Evolutionary conservation across 371 early-diverging fungal genomes (phyloP).

Genomic region (Apophysomyces elegans): DNA sequence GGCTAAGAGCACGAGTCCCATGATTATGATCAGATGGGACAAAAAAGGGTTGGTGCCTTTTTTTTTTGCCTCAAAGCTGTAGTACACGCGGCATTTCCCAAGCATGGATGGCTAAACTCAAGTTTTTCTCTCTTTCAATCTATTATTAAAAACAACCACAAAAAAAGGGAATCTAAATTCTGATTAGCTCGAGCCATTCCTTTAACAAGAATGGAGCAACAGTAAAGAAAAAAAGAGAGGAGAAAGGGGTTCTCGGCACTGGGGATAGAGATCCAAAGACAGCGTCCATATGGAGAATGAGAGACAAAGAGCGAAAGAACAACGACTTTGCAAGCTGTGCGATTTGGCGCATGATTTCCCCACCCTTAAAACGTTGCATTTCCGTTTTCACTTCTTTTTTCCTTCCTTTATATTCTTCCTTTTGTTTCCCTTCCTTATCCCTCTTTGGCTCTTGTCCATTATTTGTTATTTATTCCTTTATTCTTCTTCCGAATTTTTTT

Average conservation of each 20-base stretch:
- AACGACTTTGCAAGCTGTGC: constrained; percentile 27
- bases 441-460: neutral
- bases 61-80: too few relatives aligned
- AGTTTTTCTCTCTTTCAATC: too few relatives aligned
- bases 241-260: neutral
- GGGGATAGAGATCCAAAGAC: neutral
- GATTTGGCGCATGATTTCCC: constrained; percentile 14
- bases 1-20: too few relatives aligned
- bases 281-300: neutral
- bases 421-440: neutral
- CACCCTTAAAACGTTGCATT: constrained; percentile 2
- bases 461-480: neutral
- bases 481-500: neutral
- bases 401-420: neutral
- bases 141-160: too few relatives aligned
- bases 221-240: neutral
- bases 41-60: too few relatives aligned
- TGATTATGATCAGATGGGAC: too few relatives aligned
- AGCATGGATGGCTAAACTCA: too few relatives aligned
- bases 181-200: too few relatives aligned
- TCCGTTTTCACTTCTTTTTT: neutral
- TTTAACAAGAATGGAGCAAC: too few relatives aligned
- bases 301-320: constrained; percentile 12
- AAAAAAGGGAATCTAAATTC: too few relatives aligned
- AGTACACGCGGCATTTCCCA: too few relatives aligned